A percentile compares a stretch with the other conserved stretches of the same genome.
Evolutionary conservation across 2,329 filamentous ascomycete species (phyloP).

Genomic region (Tolypocladium ovalisporum): DNA sequence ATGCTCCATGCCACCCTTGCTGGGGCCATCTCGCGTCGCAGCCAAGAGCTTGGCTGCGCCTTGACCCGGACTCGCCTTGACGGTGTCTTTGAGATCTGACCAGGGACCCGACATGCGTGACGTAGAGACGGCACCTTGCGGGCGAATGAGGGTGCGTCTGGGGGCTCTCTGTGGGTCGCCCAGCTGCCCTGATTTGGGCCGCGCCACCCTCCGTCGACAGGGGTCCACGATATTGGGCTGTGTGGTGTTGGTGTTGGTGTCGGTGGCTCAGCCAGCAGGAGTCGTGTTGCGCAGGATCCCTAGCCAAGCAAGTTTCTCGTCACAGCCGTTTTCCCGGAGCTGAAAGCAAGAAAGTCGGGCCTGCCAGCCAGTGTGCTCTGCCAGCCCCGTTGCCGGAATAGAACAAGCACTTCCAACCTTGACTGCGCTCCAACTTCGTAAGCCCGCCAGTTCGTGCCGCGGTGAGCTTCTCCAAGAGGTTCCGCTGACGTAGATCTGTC

Average conservation of each 20-base stretch:
- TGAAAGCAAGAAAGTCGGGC: not conserved
- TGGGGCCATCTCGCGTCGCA: not conserved
- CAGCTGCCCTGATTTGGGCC: constrained; percentile 2
- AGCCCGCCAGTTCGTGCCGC: not conserved
- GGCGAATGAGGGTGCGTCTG: not conserved
- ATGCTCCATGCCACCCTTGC: not conserved
- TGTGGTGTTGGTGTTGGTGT: not conserved
- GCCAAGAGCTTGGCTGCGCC: not conserved
- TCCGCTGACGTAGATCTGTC: not conserved
- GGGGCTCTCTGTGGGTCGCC: not conserved
- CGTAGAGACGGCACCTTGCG: not conserved
- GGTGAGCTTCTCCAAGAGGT: not conserved
- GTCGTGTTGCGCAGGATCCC: not conserved
- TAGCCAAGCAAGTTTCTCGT: not conserved
- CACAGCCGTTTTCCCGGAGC: not conserved
- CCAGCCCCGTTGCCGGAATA: not conserved
- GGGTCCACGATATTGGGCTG: not conserved
- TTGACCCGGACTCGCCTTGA: not conserved
- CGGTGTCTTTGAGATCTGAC: not conserved
- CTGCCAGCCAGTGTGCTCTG: not conserved
- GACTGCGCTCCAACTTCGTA: not conserved
- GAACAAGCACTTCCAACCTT: not conserved
- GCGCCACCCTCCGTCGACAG: constrained; percentile 1
- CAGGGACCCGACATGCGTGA: not conserved
- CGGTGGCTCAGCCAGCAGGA: not conserved